Base-by-base conservation (phyloP, 352 stramenopile genomes). In the Phytophthora meadii region DNA sequence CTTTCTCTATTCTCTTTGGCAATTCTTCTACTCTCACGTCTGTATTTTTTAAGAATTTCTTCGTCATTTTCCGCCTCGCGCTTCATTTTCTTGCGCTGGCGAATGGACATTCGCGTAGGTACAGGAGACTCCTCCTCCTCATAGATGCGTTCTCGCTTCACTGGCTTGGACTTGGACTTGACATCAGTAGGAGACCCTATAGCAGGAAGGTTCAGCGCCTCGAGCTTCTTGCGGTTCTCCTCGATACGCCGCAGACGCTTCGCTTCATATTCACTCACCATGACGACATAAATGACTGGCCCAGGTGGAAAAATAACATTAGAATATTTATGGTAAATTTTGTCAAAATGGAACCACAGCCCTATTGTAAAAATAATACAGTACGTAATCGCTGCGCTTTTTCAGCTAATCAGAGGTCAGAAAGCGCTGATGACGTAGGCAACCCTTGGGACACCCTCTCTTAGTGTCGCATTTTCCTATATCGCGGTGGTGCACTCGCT, bases 181-280 rank as follows among this genome's bases (percentile, higher is more conserved):
- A n/a, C n/a, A 11, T 39, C 19, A 3, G 14, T 28, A 12, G 12
- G 3, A 3, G 17, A n/a, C 15, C 1, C 15, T 6, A 74, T 10
- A 6, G 15, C 15, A 2, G 49, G 32, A 1, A 91, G 74, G 17
- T 74, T 51, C 27, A 91, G 75, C 25, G 67, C 60, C 34, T 69
- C 65, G 28, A 91, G 47, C 51, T 67, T 72, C 27, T 59, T 56
- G 24, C 75, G 76, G 64, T 91, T 91, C 62, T 79, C 72, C 36
- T 74, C 74, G 11, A 91, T 80, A 60, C 81, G 82, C 54, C 70
- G 76, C 55, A 72, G 53, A 12, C 82, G 81, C 67, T 92, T 91
- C 52, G 72, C 68, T 46, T 92, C 82, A 42, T 92, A 92, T 54
- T 76, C 82, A 51, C 70, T 78, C 58, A 87, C 50, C 19, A 40